These are phyloP conservation scores for cucumber (Cucumis sativus) DNA, from an alignment of 306 rosid species.

Conservation along the genomic window DNA sequence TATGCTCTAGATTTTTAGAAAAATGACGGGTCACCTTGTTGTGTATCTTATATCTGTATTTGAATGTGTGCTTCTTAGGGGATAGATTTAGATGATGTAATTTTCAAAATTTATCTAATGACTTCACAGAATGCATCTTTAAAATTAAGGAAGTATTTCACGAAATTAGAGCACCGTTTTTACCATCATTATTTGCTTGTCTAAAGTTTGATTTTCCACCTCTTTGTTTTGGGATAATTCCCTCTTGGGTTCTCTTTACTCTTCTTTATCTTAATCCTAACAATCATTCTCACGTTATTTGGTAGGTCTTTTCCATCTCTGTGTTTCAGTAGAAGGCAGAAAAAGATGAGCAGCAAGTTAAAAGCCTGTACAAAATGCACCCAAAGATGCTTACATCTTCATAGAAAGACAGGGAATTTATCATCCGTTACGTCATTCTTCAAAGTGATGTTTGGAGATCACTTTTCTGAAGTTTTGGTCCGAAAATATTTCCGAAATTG, in stretches of 20 bases:
- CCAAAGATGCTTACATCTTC: slow-evolving; percentile 22
- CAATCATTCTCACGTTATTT: background rate
- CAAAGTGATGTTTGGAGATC: slow-evolving; percentile 39
- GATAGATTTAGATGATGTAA: background rate
- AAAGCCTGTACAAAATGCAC: slow-evolving; percentile 30
- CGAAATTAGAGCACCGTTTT: background rate
- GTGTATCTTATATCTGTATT: no score
- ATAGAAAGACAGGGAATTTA: slow-evolving; percentile 17
- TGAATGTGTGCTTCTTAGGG: no score
- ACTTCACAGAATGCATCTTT: background rate
- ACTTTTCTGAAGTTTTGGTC: slow-evolving; percentile 33
- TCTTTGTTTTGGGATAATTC: background rate
- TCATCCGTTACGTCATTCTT: slow-evolving; percentile 31
- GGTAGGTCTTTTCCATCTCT: background rate
- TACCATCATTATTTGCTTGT: background rate
- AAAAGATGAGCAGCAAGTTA: slow-evolving; percentile 21
- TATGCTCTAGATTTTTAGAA: no score
- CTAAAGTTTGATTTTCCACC: background rate
- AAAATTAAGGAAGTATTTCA: background rate
- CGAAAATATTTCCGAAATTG: background rate
- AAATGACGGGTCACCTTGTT: no score
- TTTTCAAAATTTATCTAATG: background rate
- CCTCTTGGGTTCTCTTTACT: background rate
- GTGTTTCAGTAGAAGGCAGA: background rate
- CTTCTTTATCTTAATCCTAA: background rate